phyloP scores from a whole-genome alignment of 2,329 filamentous ascomycete genomes.

The Leptographium galeiforme region DNA sequence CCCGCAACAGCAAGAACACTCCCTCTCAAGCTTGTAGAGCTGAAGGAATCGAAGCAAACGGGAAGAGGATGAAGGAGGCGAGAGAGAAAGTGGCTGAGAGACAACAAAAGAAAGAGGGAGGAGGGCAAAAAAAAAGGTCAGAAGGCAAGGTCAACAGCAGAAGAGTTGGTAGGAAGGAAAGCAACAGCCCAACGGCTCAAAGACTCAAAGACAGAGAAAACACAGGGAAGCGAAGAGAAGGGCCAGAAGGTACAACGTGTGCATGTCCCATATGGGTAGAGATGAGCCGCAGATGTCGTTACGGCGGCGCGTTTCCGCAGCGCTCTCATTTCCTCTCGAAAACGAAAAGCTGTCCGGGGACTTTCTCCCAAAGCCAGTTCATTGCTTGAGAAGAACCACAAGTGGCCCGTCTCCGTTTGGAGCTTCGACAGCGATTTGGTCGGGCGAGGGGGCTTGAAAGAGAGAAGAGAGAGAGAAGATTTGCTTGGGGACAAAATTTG shows the following conservation, averaged over 20 bases:
- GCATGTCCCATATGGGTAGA: slow-evolving; percentile 30
- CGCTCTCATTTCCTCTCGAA: slow-evolving; percentile 20
- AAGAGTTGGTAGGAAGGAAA: neutral
- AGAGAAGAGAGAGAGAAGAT: slow-evolving; percentile 13
- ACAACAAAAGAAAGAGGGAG: neutral
- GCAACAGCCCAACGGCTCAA: neutral
- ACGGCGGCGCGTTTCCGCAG: slow-evolving; percentile 99
- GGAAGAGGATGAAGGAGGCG: neutral
- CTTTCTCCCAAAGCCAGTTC: slow-evolving; percentile 97
- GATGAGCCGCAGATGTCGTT: slow-evolving; percentile 92
- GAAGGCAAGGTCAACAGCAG: neutral
- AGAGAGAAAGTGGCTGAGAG: slow-evolving; percentile 1
- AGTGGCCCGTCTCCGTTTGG: slow-evolving; percentile 60
- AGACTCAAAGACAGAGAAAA: neutral
- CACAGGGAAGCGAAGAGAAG: neutral
- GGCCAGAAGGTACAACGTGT: neutral
- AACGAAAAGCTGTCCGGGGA: slow-evolving; percentile 68
- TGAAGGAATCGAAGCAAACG: neutral
- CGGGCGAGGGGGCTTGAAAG: slow-evolving; percentile 69
- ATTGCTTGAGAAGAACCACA: slow-evolving; percentile 19
- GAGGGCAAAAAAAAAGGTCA: slow-evolving; percentile 9
- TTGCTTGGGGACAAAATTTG: slow-evolving; percentile 5
- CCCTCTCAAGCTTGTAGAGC: slow-evolving; percentile 3
- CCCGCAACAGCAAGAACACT: slow-evolving; percentile 5
- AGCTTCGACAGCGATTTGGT: slow-evolving; percentile 99